Evolutionary conservation across 257 asterid species (phyloP).

Genomic region (Perilla frutescens): DNA sequence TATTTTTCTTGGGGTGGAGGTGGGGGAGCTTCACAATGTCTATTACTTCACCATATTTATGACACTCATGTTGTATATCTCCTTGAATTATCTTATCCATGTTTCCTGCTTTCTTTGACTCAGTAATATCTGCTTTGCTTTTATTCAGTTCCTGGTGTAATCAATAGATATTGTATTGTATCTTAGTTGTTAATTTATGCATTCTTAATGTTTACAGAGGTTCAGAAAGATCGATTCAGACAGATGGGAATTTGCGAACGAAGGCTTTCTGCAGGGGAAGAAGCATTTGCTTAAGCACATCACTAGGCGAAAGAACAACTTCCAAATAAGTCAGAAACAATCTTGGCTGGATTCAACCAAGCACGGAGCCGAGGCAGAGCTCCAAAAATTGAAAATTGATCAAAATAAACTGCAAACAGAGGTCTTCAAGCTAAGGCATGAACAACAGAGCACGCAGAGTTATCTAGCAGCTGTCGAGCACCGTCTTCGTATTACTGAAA

Average conservation of each 20-base stretch:
- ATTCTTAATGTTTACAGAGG: slow-evolving; percentile 46
- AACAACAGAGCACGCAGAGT: slow-evolving; percentile 56
- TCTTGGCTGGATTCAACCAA: slow-evolving; percentile 46
- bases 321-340: slow-evolving; percentile 41
- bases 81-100: no score
- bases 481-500: slow-evolving; percentile 53
- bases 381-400: slow-evolving; percentile 57
- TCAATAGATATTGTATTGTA: not conserved
- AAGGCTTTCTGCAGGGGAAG: slow-evolving; percentile 71
- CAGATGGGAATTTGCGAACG: slow-evolving; percentile 90
- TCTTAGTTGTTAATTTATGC: not conserved
- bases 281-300: slow-evolving; percentile 77
- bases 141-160: not conserved
- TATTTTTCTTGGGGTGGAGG: not conserved
- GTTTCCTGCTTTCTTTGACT: not conserved
- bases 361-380: slow-evolving; percentile 46
- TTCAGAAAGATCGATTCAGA: slow-evolving; percentile 88
- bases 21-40: no score
- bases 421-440: slow-evolving; percentile 59
- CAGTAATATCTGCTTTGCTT: not conserved
- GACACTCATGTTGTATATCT: no score
- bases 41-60: no score
- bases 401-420: slow-evolving; percentile 51
- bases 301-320: slow-evolving; percentile 67
- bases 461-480: slow-evolving; percentile 50